phyloP scores from a whole-genome alignment of 768 basidiomycete species.

The Psilocybe tampanensis region DNA sequence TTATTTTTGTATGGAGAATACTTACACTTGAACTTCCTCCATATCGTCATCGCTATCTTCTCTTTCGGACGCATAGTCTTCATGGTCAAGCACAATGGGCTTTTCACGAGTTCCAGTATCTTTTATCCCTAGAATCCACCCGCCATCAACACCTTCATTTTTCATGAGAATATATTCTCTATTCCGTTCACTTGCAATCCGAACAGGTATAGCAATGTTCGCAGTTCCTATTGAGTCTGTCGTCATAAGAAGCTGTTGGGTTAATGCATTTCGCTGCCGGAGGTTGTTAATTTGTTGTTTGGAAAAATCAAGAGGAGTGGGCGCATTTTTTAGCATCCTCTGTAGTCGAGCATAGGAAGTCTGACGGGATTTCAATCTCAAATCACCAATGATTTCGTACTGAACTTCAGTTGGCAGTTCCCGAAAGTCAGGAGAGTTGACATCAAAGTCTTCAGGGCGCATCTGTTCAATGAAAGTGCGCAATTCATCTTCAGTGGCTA shows the following conservation, averaged over 20 bases:
- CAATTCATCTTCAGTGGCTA: constrained; percentile 96
- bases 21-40: constrained; percentile 81
- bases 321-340: constrained; percentile 80
- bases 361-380: constrained; percentile 92
- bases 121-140: constrained; percentile 92
- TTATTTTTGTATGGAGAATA: constrained; percentile 5
- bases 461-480: constrained; percentile 94
- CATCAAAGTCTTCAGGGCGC: constrained; percentile 94
- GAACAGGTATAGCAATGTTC: constrained; percentile 85
- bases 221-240: constrained; percentile 93
- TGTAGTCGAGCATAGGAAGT: constrained; percentile 91
- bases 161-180: constrained; percentile 94
- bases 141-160: constrained; percentile 84
- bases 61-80: constrained; percentile 43
- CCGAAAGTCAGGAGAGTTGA: constrained; percentile 85
- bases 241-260: constrained; percentile 89
- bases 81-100: constrained; percentile 84
- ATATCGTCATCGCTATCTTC: constrained; percentile 67
- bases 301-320: constrained; percentile 92
- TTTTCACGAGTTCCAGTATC: constrained; percentile 79
- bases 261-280: constrained; percentile 84
- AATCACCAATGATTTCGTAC: constrained; percentile 97
- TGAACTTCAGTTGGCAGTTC: constrained; percentile 95
- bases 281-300: constrained; percentile 94
- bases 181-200: constrained; percentile 95